A percentile compares a stretch with the other conserved stretches of the same genome.
Evolutionary conservation across 2,329 filamentous ascomycete species (phyloP).

Genomic region (Fusarium zealandicum): DNA sequence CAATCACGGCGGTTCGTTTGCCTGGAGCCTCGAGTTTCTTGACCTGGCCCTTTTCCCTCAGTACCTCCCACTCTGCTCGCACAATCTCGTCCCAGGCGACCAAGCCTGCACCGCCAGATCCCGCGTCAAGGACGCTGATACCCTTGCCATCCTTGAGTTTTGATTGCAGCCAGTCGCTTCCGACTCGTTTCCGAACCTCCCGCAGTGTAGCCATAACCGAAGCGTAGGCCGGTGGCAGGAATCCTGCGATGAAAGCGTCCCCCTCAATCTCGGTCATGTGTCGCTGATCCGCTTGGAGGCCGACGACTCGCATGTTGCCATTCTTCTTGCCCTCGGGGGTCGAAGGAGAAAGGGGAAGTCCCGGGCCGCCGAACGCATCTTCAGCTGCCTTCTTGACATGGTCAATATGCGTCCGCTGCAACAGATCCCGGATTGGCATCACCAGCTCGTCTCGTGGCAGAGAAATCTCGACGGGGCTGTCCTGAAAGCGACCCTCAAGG

Average conservation of each 20-base stretch:
- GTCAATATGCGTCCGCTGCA: conserved; percentile 72
- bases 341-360: conserved; percentile 78
- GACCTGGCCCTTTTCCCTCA: conserved; percentile 60
- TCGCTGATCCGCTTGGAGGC: conserved; percentile 67
- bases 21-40: conserved; percentile 62
- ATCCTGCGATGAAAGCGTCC: conserved; percentile 73
- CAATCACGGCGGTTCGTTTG: conserved; percentile 82
- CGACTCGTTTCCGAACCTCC: conserved; percentile 77
- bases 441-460: conserved; percentile 75
- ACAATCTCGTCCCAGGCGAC: conserved; percentile 81
- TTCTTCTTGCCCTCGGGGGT: conserved; percentile 67
- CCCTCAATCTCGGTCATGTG: conserved; percentile 79
- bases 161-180: conserved; percentile 72
- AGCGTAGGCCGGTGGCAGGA: conserved; percentile 75
- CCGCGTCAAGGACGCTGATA: conserved; percentile 75
- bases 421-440: conserved; percentile 71
- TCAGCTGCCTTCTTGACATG: conserved; percentile 79
- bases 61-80: conserved; percentile 79
- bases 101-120: conserved; percentile 75
- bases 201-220: conserved; percentile 71
- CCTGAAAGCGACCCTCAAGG: conserved; percentile 74
- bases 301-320: conserved; percentile 69
- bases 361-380: conserved; percentile 75
- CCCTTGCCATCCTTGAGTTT: conserved; percentile 64
- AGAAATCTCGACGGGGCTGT: conserved; percentile 75